Conservation (phyloP, 805 yeast species). For the Saccharomycopsis lassenensis region DNA sequence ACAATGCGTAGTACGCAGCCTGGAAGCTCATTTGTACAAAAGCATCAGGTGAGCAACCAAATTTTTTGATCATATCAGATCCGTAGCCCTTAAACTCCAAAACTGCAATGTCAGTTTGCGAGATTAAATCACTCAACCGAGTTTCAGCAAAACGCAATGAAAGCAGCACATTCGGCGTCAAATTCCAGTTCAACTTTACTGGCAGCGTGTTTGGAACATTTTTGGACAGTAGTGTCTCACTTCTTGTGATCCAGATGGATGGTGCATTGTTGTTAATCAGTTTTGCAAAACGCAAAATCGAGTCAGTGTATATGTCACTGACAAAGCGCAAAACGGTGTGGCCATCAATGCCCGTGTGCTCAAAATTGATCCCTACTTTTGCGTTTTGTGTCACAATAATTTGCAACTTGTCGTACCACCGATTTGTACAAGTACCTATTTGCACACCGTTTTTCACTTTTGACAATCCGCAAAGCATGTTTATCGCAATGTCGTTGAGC, state of each 20-base stretch:
- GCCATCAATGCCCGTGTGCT: constrained; percentile 93
- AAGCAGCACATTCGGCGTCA: constrained; percentile 65
- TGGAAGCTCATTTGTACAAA: constrained; percentile 91
- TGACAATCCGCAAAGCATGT: constrained; percentile 81
- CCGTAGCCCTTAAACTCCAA: constrained; percentile 65
- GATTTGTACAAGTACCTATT: constrained; percentile 85
- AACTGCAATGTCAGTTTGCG: constrained; percentile 79
- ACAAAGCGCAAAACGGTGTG: constrained; percentile 86
- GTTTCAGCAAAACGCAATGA: constrained; percentile 88
- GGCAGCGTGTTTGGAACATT: constrained; percentile 40
- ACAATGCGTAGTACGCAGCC: constrained; percentile 82
- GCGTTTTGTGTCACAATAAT: constrained; percentile 81
- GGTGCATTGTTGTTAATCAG: constrained; percentile 56
- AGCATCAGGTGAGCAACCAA: constrained; percentile 90
- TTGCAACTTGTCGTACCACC: constrained; percentile 93
- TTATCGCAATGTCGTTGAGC: constrained; percentile 60
- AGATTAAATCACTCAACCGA: constrained; percentile 72
- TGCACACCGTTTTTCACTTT: constrained; percentile 76
- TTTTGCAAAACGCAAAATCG: constrained; percentile 77
- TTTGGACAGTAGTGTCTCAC: constrained; percentile 14
- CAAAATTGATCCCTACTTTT: constrained; percentile 88
- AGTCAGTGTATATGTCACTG: constrained; percentile 84
- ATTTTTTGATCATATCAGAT: constrained; percentile 62
- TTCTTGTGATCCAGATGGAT: constrained; percentile 21
- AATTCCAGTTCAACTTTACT: constrained; percentile 79